phyloP scores from a whole-genome alignment of 2,329 filamentous ascomycete species.

The Botrytis cinerea region DNA sequence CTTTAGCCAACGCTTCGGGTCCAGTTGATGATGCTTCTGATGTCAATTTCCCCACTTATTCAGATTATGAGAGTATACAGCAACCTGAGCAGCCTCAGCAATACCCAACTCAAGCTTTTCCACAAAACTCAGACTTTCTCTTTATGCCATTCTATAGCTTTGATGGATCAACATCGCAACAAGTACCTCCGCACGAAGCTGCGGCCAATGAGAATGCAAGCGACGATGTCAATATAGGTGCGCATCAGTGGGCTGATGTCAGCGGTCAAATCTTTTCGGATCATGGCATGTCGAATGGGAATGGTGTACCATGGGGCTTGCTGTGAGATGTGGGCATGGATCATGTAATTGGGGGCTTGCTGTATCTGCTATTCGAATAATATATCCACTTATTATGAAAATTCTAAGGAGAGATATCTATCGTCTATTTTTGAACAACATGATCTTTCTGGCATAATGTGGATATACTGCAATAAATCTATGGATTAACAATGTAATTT shows the following conservation, averaged over 20 bases:
- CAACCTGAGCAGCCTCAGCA: not conserved
- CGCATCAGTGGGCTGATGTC: not conserved
- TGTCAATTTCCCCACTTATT: not conserved
- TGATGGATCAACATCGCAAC: not conserved
- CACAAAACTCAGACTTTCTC: not conserved
- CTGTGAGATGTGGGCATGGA: not conserved
- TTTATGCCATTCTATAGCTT: not conserved
- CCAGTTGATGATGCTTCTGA: not conserved
- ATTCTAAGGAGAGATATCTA: too few relatives aligned
- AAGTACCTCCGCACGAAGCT: not conserved
- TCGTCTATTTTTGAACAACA: too few relatives aligned
- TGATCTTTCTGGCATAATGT: too few relatives aligned
- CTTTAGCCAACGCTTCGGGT: not conserved
- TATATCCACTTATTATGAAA: not conserved
- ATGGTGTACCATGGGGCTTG: not conserved
- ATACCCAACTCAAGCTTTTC: not conserved
- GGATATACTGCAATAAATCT: not conserved
- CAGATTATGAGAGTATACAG: not conserved
- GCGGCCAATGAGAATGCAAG: not conserved
- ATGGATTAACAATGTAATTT: not conserved
- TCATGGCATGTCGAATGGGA: not conserved
- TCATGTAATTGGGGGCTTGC: not conserved
- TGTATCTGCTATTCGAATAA: not conserved
- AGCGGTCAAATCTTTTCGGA: not conserved
- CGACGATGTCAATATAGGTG: not conserved